Evolutionary conservation across 2,329 filamentous ascomycete species (phyloP).

Genomic region (Botryotinia globosa): DNA sequence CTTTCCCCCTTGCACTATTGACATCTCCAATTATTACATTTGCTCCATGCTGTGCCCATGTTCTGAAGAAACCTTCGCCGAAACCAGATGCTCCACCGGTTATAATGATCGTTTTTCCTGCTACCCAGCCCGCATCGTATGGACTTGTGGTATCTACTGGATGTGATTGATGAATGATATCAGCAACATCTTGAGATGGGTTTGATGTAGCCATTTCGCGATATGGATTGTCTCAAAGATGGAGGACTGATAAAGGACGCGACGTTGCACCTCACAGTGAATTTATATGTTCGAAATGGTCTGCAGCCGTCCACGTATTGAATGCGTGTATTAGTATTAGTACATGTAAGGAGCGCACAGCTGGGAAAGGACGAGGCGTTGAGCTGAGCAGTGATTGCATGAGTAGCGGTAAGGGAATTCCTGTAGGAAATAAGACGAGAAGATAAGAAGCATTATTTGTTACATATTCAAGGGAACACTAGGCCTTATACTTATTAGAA

Average conservation of each 20-base stretch:
- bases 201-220: slow-evolving; percentile 1
- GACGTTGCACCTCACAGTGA: background rate
- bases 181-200: slow-evolving; percentile 24
- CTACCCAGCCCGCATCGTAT: slow-evolving; percentile 47
- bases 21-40: slow-evolving; percentile 64
- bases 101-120: slow-evolving; percentile 58
- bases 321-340: background rate
- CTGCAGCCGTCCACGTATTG: background rate
- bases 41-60: slow-evolving; percentile 56
- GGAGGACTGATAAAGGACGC: background rate
- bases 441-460: background rate
- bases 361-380: background rate
- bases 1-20: slow-evolving; percentile 51
- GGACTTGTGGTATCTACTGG: slow-evolving; percentile 47
- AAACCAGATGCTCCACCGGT: slow-evolving; percentile 63
- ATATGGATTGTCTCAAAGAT: background rate
- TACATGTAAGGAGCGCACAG: background rate
- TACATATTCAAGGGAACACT: background rate
- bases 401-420: background rate
- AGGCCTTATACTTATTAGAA: background rate
- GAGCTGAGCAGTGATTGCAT: background rate
- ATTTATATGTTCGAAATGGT: background rate
- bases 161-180: slow-evolving; percentile 30
- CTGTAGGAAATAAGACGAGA: background rate
- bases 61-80: slow-evolving; percentile 52